Evolutionary conservation across 2,329 filamentous ascomycete species (phyloP), one percentile per base, ranked within the genome.

Genomic region (Grosmannia huntii): DNA sequence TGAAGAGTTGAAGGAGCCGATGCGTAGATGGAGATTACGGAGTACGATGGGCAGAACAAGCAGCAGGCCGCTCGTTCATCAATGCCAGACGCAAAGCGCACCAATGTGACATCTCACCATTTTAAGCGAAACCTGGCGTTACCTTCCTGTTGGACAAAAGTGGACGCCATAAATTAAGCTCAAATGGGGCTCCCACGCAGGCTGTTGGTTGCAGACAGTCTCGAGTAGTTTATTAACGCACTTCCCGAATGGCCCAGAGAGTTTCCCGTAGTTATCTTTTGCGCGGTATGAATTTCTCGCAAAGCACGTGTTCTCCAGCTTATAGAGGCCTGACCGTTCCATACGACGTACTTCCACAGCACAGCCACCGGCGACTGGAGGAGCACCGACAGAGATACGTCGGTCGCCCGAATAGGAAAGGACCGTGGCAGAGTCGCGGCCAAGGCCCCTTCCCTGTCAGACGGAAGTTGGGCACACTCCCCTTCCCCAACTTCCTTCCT

Each of bases 391-490:
- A 60, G 62, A 63, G 52, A 5, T 16, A 19, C 16, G 28, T 46
- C 25, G 33, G 59, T 60, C 59, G 51, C 60, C 59, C 46, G 54
- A 63, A 57, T 12, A 46, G 62, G 62, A 57, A 62, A 61, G 58
- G 56, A 60, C 51, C 54, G 58, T 50, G 58, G 50, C 9, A 48
- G 19, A 57, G 59, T 51, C 6, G n/a, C 33, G 53, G 31, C 49
- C 23, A 49, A 28, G 16, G 27, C 9, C 41, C 36, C 33, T 25
- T 56, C 46, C 46, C 41, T 55, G 53, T 4, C 36, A 28, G 36
- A 14, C 27, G 5, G 25, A 36, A 27, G 16, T 33, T 33, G 31
- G 31, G n/a, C n/a, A 3, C 9, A 23, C 5, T 23, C 5, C 21
- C 10, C 36, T 27, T 33, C 11, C 25, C 9, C 5, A 31, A 21